phyloP scores from a whole-genome alignment of 202 grass and related monocot species.

The Schoenoplectus triqueter region DNA sequence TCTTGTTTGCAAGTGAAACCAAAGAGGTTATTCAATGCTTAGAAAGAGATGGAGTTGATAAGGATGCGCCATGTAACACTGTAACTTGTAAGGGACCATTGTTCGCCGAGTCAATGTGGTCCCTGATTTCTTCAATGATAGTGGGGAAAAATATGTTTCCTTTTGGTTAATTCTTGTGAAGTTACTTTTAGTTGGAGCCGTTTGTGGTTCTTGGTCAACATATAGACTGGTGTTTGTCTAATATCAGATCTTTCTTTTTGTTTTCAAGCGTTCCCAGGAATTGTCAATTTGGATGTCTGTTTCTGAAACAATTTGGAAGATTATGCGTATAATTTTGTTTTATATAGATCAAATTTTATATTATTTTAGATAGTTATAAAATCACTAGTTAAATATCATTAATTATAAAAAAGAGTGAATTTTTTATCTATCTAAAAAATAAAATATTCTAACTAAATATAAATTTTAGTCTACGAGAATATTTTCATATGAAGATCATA shows the following conservation, averaged over 20 bases:
- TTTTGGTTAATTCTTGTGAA: constrained; percentile 13
- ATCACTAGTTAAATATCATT: too few relatives aligned
- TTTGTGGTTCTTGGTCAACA: constrained; percentile 25
- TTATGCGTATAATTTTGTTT: neutral
- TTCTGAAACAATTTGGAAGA: neutral
- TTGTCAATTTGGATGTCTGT: neutral
- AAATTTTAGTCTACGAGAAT: too few relatives aligned
- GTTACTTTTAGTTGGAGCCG: constrained; percentile 22
- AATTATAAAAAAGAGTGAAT: too few relatives aligned
- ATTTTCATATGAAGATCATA: too few relatives aligned
- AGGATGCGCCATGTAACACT: neutral
- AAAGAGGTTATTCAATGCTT: constrained; percentile 12
- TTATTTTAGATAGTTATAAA: too few relatives aligned
- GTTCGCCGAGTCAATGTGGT: constrained; percentile 17
- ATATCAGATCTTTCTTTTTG: constrained; percentile 9
- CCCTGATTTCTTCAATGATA: constrained; percentile 20
- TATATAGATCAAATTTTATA: too few relatives aligned
- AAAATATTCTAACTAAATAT: too few relatives aligned
- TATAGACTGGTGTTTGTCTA: constrained; percentile 22
- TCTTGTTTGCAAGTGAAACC: neutral
- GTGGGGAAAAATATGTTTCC: neutral
- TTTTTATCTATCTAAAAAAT: too few relatives aligned
- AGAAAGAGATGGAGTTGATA: constrained; percentile 24
- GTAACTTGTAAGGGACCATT: constrained; percentile 11
- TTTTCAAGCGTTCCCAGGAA: constrained; percentile 14